Conservation (phyloP, 1,284 basidiomycete species). For the Ceraceosorus guamensis region DNA sequence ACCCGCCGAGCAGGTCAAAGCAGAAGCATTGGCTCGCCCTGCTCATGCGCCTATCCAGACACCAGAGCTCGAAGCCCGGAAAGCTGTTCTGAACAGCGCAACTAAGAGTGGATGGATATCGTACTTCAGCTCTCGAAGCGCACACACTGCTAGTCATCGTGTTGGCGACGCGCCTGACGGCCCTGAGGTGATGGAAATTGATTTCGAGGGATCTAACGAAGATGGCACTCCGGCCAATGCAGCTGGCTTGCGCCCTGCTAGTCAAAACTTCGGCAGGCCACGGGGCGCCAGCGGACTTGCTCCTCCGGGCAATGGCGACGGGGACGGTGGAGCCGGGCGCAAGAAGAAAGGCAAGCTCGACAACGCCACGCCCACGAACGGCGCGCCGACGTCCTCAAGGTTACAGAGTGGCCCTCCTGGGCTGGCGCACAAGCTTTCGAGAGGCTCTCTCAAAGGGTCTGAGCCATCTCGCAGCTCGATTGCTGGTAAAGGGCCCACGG, state of each 20-base stretch:
- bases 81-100: constrained; percentile 30
- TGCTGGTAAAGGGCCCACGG: not conserved
- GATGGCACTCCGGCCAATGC: not conserved
- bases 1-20: constrained; percentile 42
- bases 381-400: too few relatives aligned
- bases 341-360: too few relatives aligned
- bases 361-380: too few relatives aligned
- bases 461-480: too few relatives aligned
- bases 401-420: too few relatives aligned
- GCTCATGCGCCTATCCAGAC: constrained; percentile 7
- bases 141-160: constrained; percentile 10
- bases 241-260: constrained; percentile 2
- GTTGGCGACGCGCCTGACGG: constrained; percentile 13
- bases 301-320: too few relatives aligned
- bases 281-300: too few relatives aligned
- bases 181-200: constrained; percentile 40
- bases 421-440: not conserved
- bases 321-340: too few relatives aligned
- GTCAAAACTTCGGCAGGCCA: not conserved
- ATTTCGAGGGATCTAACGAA: not conserved
- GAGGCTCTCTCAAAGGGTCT: not conserved
- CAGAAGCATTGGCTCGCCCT: constrained; percentile 28
- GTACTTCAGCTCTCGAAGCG: constrained; percentile 31
- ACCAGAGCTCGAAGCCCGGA: constrained; percentile 16
- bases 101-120: constrained; percentile 34